A percentile compares a stretch with the other conserved stretches of the same genome.
phyloP scores from a whole-genome alignment of 306 rosid species.

The Begonia masoniana region DNA sequence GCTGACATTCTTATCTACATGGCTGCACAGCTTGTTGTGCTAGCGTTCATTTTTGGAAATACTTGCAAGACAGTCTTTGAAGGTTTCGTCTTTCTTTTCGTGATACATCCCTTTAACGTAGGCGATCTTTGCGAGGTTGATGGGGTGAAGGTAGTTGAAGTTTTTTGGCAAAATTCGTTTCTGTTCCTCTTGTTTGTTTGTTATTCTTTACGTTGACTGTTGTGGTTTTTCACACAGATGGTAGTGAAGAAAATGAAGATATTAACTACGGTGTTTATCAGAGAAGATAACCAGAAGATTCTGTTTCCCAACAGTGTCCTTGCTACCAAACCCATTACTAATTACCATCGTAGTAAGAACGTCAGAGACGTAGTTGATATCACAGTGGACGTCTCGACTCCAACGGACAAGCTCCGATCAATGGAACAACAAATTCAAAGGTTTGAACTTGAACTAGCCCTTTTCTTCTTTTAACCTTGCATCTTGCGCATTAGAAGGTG shows the following conservation, averaged over 20 bases:
- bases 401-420: constrained; percentile 17
- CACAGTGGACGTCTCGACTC: constrained; percentile 26
- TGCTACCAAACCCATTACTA: constrained; percentile 22
- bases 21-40: constrained; percentile 29
- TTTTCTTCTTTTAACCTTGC: too few species aligned
- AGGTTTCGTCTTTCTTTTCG: constrained; percentile 32
- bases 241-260: constrained; percentile 36
- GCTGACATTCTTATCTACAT: constrained; percentile 23
- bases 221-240: constrained; percentile 13
- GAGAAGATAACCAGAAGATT: constrained; percentile 29
- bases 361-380: constrained; percentile 27
- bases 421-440: constrained; percentile 16
- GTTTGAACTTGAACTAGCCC: not conserved
- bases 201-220: not conserved
- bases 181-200: too few species aligned
- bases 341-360: constrained; percentile 26
- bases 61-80: constrained; percentile 28
- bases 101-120: constrained; percentile 31
- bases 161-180: too few species aligned
- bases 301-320: constrained; percentile 25
- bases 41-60: constrained; percentile 31
- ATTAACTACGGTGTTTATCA: constrained; percentile 32
- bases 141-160: constrained; percentile 20
- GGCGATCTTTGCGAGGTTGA: constrained; percentile 41
- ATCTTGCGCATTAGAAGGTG: not conserved